Base-by-base conservation (phyloP, 768 basidiomycete genomes). In the Tricholoma matsutake region DNA sequence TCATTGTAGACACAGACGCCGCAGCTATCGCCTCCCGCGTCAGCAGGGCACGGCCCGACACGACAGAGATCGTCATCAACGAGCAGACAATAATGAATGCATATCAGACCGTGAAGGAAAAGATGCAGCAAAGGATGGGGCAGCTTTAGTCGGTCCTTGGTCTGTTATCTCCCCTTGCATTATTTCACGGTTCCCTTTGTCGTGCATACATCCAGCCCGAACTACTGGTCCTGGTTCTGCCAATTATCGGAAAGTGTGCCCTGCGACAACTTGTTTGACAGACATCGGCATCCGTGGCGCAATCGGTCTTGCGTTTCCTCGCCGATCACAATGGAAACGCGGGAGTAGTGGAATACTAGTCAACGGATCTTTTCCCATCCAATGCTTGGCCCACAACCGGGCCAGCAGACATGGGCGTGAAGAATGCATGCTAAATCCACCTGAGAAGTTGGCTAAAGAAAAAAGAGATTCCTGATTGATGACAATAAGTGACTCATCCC, bases 51-150 rank as follows among this genome's bases (percentile, higher is more conserved):
- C 88, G 87, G 64, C 89, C 96, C 14, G 97, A 98, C 73, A 88
- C 96, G 56, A 91, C 89, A 37, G 96, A 98, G 67, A 97, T 99
- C 64, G 89, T 96, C 63, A 96, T 99, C 81, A 98, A 99, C 80
- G 97, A 99, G 77, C 95, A 97, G 77, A 96, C 94, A 8, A 82
- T 97, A 61, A 82, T 96, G 83, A 95, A 80, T 70, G 96, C 96
- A 31, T 97, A 96, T 79, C 87, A 91, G 79, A 92, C 91, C 0
- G 87, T 94, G 64, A 89, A 87, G 74, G 92, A 92, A 69, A 87
- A 85, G 78, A 86, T 94, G 77, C 86, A 89, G 69, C 88, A 91
- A 72, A 81, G 89, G 69, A 91, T 94, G 67, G 86, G 88, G 29
- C 89, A 91, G 67, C 79, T 92, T 61, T 92, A 83, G 75, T 52